These are phyloP conservation scores for Ophiosphaerella korrae DNA, from an alignment of 2,329 filamentous ascomycete genomes.

Conservation along the genomic window DNA sequence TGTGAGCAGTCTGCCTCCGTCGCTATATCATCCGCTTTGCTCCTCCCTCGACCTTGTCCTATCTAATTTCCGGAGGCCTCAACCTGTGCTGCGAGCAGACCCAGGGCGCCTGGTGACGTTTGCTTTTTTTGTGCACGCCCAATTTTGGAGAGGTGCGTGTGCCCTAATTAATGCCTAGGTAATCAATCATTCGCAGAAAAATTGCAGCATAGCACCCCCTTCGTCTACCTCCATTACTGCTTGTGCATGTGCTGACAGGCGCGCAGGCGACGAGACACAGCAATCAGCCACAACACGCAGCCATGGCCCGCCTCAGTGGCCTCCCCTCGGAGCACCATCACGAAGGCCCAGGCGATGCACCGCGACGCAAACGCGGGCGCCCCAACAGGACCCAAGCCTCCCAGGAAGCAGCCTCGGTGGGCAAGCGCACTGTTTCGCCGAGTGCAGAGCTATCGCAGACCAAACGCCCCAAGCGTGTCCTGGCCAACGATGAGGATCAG, in stretches of 20 bases:
- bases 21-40: no score
- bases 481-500: conserved; percentile 35
- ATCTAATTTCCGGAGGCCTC: no score
- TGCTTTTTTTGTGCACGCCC: conserved; percentile 3
- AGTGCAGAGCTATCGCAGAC: conserved; percentile 28
- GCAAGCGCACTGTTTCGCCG: conserved; percentile 40
- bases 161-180: no score
- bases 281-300: background rate
- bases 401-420: conserved; percentile 20
- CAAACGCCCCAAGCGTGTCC: conserved; percentile 42
- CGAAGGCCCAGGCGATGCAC: conserved; percentile 41
- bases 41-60: no score
- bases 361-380: conserved; percentile 39
- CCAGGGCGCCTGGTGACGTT: conserved; percentile 5
- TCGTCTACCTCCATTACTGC: background rate
- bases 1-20: no score
- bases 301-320: conserved; percentile 43
- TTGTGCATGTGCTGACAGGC: no score
- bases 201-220: conserved; percentile 1
- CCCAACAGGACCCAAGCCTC: conserved; percentile 29
- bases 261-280: no score
- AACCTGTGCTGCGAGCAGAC: background rate
- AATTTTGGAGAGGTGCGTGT: conserved; percentile 3
- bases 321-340: conserved; percentile 44
- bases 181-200: no score